These are phyloP conservation scores for Funneliformis caledonium DNA, from an alignment of 371 early-diverging fungal species.

Conservation along the genomic window DNA sequence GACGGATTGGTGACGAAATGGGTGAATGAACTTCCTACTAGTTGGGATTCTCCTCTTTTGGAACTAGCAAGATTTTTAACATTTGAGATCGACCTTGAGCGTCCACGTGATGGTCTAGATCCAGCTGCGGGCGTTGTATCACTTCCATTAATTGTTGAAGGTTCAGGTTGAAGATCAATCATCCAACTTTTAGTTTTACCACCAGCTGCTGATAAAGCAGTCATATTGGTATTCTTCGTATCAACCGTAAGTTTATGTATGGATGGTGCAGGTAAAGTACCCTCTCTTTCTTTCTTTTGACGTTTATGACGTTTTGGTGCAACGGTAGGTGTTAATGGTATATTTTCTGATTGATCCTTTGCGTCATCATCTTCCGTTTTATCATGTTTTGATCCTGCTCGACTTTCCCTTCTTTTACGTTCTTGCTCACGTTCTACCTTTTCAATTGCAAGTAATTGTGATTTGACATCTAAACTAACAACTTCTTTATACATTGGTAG, in stretches of 20 bases:
- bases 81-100: constrained; percentile 37
- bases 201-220: constrained; percentile 72
- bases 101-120: constrained; percentile 40
- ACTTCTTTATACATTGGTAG: constrained; percentile 72
- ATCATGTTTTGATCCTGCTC: background rate
- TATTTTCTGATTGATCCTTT: background rate
- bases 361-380: constrained; percentile 15
- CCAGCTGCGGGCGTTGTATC: constrained; percentile 20
- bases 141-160: no score
- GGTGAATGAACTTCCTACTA: background rate
- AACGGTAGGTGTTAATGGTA: background rate
- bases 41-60: background rate
- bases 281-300: background rate
- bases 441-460: constrained; percentile 73
- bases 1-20: background rate
- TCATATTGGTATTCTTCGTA: constrained; percentile 67
- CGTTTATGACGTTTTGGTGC: constrained; percentile 11
- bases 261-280: background rate
- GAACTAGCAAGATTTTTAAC: background rate
- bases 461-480: constrained; percentile 69
- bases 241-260: constrained; percentile 57
- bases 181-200: constrained; percentile 75
- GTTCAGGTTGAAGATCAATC: constrained; percentile 55
- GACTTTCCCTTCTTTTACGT: constrained; percentile 53
- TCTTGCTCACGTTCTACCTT: constrained; percentile 75